Percentiles rank a stretch among this genome's conserved stretches.
These are phyloP conservation scores for Vanilla planifolia DNA, from an alignment of 106 monocot genomes.

Conservation along the genomic window DNA sequence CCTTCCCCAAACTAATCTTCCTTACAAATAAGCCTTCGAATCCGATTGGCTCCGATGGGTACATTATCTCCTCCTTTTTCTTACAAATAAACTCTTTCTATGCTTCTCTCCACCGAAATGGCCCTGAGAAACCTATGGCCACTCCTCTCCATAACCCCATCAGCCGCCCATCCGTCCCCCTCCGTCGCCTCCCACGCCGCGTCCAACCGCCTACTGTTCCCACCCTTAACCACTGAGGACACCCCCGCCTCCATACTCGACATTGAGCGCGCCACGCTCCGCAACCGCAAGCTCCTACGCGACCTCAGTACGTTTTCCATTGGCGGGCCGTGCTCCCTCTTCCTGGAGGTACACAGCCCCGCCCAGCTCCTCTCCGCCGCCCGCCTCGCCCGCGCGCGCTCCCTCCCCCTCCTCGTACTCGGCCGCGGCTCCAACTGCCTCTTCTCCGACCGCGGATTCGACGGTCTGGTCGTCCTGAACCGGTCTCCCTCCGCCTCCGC, in stretches of 20 bases:
- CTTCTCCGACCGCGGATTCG: slow-evolving; percentile 10
- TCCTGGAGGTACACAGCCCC: background rate
- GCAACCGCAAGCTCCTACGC: background rate
- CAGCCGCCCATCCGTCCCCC: background rate
- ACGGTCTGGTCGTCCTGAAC: slow-evolving; percentile 16
- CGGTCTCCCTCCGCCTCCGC: background rate
- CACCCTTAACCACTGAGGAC: background rate
- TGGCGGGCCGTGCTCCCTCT: slow-evolving; percentile 8
- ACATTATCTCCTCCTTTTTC: too few relatives aligned
- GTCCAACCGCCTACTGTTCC: background rate
- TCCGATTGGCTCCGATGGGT: too few relatives aligned
- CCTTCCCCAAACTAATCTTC: too few relatives aligned
- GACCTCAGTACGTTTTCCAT: background rate
- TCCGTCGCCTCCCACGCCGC: background rate
- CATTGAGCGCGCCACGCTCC: background rate
- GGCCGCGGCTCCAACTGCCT: slow-evolving; percentile 4
- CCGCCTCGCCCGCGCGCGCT: background rate
- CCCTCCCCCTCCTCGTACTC: slow-evolving; percentile 1
- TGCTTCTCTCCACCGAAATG: background rate
- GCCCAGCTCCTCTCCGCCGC: background rate
- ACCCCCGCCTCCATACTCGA: background rate
- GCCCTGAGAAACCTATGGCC: background rate
- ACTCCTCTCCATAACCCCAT: background rate
- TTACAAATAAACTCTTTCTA: background rate
- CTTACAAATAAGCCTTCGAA: too few relatives aligned